Conservation (phyloP, 495 filamentous ascomycete species). For the Trichoderma asperelloides region DNA sequence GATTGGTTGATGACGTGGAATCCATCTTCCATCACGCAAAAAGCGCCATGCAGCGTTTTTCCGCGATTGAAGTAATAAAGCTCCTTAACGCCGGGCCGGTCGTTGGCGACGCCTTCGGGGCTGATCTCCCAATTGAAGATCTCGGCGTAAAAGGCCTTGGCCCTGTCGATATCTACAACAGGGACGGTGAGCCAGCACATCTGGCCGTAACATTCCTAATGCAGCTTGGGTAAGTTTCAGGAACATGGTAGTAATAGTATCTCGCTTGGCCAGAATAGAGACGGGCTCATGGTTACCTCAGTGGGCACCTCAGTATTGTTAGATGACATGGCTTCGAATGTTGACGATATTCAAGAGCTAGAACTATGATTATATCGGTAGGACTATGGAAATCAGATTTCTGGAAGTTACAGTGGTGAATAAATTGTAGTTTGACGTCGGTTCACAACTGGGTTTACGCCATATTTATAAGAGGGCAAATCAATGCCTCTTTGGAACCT, state of each 20-base stretch:
- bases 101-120: background rate
- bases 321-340: too few relatives aligned
- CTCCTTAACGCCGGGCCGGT: background rate
- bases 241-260: background rate
- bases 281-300: background rate
- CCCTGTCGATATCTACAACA: slow-evolving; percentile 13
- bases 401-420: too few relatives aligned
- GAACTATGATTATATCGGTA: too few relatives aligned
- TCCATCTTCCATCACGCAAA: slow-evolving; percentile 12
- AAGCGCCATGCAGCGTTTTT: slow-evolving; percentile 13
- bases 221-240: background rate
- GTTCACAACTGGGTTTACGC: too few relatives aligned
- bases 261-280: background rate
- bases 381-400: too few relatives aligned
- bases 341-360: too few relatives aligned
- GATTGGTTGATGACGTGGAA: slow-evolving; percentile 13
- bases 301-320: too few relatives aligned
- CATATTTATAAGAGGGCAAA: too few relatives aligned
- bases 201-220: slow-evolving; percentile 5
- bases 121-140: slow-evolving; percentile 18
- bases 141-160: slow-evolving; percentile 16
- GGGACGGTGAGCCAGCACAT: slow-evolving; percentile 21
- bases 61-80: slow-evolving; percentile 16
- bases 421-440: too few relatives aligned
- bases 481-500: too few relatives aligned